A percentile compares a stretch with the other conserved stretches of the same genome.
phyloP scores from a whole-genome alignment of 495 filamentous ascomycete genomes.

The Podospora pseudoanserina region DNA sequence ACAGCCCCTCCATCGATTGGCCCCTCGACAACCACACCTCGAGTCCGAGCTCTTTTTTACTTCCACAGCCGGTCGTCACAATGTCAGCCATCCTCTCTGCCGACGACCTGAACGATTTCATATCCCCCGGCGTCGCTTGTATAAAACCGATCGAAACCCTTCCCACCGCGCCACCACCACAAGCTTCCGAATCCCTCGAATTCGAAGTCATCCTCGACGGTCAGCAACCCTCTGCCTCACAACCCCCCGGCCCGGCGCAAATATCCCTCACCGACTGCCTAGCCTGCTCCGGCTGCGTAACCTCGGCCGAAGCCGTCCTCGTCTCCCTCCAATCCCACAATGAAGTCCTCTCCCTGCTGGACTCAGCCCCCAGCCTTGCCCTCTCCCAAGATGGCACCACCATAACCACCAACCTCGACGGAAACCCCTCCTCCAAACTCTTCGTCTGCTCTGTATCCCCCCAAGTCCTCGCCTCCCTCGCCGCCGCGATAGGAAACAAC shows the following conservation, averaged over 20 bases:
- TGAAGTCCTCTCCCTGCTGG: slow-evolving; percentile 81
- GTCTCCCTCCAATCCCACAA: slow-evolving; percentile 88
- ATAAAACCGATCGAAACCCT: slow-evolving; percentile 96
- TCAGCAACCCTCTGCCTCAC: slow-evolving; percentile 51
- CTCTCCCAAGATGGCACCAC: slow-evolving; percentile 22
- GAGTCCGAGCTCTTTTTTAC: neutral
- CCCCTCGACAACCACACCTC: neutral
- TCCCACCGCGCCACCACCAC: slow-evolving; percentile 43
- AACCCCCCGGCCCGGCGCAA: slow-evolving; percentile 54
- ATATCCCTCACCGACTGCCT: slow-evolving; percentile 97
- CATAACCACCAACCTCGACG: slow-evolving; percentile 32
- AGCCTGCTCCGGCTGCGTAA: slow-evolving; percentile 96
- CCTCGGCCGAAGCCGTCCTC: slow-evolving; percentile 91
- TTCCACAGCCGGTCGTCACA: slow-evolving; percentile 22
- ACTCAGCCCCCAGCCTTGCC: slow-evolving; percentile 56
- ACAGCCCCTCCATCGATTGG: neutral
- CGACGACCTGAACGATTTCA: slow-evolving; percentile 98
- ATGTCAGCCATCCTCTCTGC: slow-evolving; percentile 97
- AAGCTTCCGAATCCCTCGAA: slow-evolving; percentile 44
- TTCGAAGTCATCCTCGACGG: slow-evolving; percentile 91
- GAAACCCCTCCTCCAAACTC: slow-evolving; percentile 55
- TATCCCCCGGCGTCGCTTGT: slow-evolving; percentile 93
- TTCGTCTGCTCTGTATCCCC: slow-evolving; percentile 91
- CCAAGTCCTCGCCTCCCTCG: slow-evolving; percentile 81
- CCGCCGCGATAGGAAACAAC: slow-evolving; percentile 72